Conservation (phyloP, 1,139 yeast genomes). For the Suhomyces anneliseae region DNA sequence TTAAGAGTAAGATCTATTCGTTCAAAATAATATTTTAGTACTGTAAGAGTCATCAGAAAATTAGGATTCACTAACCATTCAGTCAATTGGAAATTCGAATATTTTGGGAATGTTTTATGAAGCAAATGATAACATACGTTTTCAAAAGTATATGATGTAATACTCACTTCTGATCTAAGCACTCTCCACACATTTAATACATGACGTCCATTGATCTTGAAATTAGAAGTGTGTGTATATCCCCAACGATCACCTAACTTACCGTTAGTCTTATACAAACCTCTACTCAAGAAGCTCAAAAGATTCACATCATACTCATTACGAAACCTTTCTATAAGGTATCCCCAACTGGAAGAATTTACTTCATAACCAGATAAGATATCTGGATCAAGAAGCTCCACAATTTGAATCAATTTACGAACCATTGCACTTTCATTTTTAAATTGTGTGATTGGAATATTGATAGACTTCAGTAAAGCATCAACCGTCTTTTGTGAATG, state of each 20-base stretch:
- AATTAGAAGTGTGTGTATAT: slow-evolving; percentile 69
- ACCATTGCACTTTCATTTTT: slow-evolving; percentile 58
- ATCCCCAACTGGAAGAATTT: slow-evolving; percentile 86
- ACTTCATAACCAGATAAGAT: slow-evolving; percentile 84
- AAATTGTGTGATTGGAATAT: slow-evolving; percentile 29
- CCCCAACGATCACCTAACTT: slow-evolving; percentile 80
- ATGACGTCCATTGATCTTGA: slow-evolving; percentile 75
- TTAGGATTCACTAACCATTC: slow-evolving; percentile 42
- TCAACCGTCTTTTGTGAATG: background rate
- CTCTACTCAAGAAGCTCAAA: slow-evolving; percentile 45
- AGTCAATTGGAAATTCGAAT: slow-evolving; percentile 50
- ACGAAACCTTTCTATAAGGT: slow-evolving; percentile 65
- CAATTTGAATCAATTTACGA: slow-evolving; percentile 52
- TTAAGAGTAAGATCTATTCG: slow-evolving; percentile 47
- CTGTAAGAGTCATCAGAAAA: slow-evolving; percentile 30
- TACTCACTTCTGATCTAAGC: slow-evolving; percentile 58
- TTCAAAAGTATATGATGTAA: slow-evolving; percentile 74
- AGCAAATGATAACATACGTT: slow-evolving; percentile 68
- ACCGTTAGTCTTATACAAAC: slow-evolving; percentile 46
- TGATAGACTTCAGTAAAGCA: slow-evolving; percentile 7
- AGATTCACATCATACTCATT: slow-evolving; percentile 51
- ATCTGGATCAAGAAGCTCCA: slow-evolving; percentile 78
- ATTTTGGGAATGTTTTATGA: slow-evolving; percentile 68
- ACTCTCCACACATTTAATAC: slow-evolving; percentile 83
- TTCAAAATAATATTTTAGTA: slow-evolving; percentile 52